Evolutionary conservation across 1,139 yeast genomes (phyloP), one percentile per base, ranked within the genome.

Genomic region (Pichia kudriavzevii): DNA sequence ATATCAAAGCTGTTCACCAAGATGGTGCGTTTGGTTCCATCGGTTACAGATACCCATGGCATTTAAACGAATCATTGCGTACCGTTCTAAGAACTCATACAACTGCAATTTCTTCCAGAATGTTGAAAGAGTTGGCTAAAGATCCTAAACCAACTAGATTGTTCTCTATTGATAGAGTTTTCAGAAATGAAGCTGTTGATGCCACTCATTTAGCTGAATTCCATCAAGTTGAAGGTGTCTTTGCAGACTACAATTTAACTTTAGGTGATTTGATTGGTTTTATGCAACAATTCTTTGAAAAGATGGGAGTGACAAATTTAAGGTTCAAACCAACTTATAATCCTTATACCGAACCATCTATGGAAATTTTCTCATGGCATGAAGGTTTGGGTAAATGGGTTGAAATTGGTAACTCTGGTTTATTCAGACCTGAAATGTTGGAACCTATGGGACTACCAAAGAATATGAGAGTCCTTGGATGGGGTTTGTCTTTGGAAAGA

Each of bases 181-280:
- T 93, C 82, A 84, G 99, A 68, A 93, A 93, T 60, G 99, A 93
- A 68, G 97, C 99, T 16, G 98, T 93, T 37, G 99, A 93, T 60
- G 98, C 97, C 36, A 93, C 99, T n/a, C 99, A 93, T 64, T 75
- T 93, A 64, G 98, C 98, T 19, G 99, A 93, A 67, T 93, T 93
- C 72, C 97, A 91, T 64, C 99, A 93, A 67, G 94, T 93, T 44
- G 99, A 93, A 67, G 99, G 99, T 67, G 98, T 93, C 38, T 71
- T 93, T 60, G 98, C 97, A 25, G 98, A 94, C 56, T 88, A 85
- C 64, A 83, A 87, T 61, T 69, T 91, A 53, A 88, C 98, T 15
- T 69, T 93, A 51, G 98, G 98, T 44, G 96, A 88, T 58, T 72
- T 93, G 61, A 93, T 93, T 62, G 95, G 96, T 28, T 93, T 93